These are phyloP conservation scores for Alloteropsis semialata DNA, from an alignment of 176 grass and related monocot genomes.

Conservation along the genomic window DNA sequence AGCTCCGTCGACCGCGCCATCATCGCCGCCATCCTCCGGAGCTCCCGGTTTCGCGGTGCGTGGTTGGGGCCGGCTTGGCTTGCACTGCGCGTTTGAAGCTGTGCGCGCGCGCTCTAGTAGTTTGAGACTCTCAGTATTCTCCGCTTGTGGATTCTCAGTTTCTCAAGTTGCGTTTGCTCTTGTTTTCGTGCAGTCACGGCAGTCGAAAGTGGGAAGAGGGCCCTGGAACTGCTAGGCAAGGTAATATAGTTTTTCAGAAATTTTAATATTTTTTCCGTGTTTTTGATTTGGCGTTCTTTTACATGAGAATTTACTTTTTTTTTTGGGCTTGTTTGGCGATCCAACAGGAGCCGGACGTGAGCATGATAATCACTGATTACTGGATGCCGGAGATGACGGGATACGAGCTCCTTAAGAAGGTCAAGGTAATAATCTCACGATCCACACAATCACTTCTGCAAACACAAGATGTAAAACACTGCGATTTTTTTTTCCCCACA, in stretches of 20 bases:
- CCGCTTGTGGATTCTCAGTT: too few relatives aligned
- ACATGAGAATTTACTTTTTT: not conserved
- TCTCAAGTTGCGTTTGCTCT: not conserved
- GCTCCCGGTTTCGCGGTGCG: slow-evolving; percentile 56
- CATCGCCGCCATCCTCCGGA: slow-evolving; percentile 70
- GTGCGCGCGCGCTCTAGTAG: too few relatives aligned
- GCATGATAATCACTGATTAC: slow-evolving; percentile 96
- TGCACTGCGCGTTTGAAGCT: not conserved
- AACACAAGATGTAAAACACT: not conserved
- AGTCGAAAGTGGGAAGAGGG: slow-evolving; percentile 90
- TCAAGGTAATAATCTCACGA: slow-evolving; percentile 52
- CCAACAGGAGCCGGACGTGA: slow-evolving; percentile 72
- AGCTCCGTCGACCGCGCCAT: slow-evolving; percentile 87
- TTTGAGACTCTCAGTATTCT: not conserved
- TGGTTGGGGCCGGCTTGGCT: not conserved
- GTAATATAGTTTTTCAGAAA: too few relatives aligned
- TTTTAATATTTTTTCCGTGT: not conserved
- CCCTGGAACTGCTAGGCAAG: slow-evolving; percentile 68
- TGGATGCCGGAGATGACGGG: slow-evolving; percentile 99
- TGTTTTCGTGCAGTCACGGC: slow-evolving; percentile 60
- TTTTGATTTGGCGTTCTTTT: not conserved
- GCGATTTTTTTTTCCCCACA: not conserved
- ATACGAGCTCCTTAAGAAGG: slow-evolving; percentile 82
- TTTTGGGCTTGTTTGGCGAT: not conserved
- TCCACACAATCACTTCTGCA: not conserved